These are phyloP conservation scores for Erodium moschatum DNA, from an alignment of 441 rosid genomes.

Conservation along the genomic window DNA sequence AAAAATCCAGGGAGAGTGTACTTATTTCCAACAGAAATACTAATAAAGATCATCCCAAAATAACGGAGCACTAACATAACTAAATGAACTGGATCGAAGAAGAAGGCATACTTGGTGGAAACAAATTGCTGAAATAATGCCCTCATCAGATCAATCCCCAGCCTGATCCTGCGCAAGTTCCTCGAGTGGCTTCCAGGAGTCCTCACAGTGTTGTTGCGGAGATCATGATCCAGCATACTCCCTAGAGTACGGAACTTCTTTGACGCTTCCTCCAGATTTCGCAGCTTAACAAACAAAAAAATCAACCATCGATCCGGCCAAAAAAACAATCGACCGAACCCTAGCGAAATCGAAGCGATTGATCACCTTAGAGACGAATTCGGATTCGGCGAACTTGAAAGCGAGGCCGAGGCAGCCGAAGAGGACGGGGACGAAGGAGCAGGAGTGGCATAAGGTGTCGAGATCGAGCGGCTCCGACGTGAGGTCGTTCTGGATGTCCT, in stretches of 20 bases:
- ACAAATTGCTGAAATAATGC: constrained; percentile 71
- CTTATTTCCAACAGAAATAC: too few species aligned
- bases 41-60: too few species aligned
- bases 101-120: constrained; percentile 36
- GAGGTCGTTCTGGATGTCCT: neutral
- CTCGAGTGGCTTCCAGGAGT: constrained; percentile 70
- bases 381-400: constrained; percentile 81
- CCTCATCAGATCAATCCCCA: constrained; percentile 84
- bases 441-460: constrained; percentile 57
- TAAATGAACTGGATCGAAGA: neutral
- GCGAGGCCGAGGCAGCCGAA: constrained; percentile 79
- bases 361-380: constrained; percentile 72
- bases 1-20: too few species aligned
- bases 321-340: too few species aligned
- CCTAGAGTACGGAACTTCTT: constrained; percentile 39
- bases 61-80: too few species aligned
- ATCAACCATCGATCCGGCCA: neutral
- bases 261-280: constrained; percentile 61
- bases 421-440: constrained; percentile 66
- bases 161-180: constrained; percentile 75
- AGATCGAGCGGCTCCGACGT: constrained; percentile 30
- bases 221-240: constrained; percentile 50
- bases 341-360: too few species aligned
- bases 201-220: constrained; percentile 52
- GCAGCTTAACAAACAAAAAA: constrained; percentile 27